Conservation (phyloP, 345 rosid species). For the Jatropha curcas region DNA sequence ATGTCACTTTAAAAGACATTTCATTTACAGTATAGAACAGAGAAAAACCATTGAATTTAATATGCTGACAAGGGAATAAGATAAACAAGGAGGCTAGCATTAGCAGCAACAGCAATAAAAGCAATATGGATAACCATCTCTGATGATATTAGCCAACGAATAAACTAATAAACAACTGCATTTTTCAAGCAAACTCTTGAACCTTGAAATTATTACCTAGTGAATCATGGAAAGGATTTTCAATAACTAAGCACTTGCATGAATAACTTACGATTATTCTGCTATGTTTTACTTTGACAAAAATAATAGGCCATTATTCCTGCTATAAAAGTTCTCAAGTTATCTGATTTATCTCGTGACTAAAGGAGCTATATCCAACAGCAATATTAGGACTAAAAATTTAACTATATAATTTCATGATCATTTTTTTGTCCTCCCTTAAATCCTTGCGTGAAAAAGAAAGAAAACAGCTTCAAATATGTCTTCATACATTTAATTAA, state of each 20-base stretch:
- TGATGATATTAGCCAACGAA: neutral
- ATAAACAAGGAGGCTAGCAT: neutral
- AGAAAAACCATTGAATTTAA: neutral
- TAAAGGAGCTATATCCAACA: neutral
- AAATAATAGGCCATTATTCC: neutral
- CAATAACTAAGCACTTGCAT: neutral
- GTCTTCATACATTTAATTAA: neutral
- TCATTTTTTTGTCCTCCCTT: neutral
- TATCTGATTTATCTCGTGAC: neutral
- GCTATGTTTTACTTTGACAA: neutral
- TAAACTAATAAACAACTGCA: neutral
- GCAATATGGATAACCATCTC: neutral
- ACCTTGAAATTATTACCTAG: neutral
- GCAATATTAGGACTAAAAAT: neutral
- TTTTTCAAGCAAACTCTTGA: conserved; percentile 1
- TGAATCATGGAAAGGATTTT: neutral
- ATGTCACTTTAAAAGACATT: conserved; percentile 9
- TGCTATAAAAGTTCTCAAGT: neutral
- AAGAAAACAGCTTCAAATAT: neutral
- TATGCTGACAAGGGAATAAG: neutral
- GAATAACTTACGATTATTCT: neutral
- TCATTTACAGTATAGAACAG: neutral
- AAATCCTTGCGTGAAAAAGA: too few species aligned
- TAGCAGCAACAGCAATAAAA: neutral
- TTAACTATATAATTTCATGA: neutral